Conservation (phyloP, 2,329 filamentous ascomycete genomes). For the Trichophyton rubrum region DNA sequence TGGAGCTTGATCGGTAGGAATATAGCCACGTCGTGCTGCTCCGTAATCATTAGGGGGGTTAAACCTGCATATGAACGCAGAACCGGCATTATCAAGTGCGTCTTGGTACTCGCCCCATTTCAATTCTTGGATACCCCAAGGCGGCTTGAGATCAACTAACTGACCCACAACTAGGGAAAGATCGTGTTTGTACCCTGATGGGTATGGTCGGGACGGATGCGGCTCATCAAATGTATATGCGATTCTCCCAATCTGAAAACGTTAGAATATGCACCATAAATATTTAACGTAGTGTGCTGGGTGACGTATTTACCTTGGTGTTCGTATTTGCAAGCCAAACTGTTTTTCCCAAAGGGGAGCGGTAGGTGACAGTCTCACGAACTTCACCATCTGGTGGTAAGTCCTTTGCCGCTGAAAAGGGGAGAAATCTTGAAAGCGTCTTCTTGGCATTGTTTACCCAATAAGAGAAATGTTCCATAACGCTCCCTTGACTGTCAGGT, state of each 20-base stretch:
- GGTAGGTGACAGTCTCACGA: not conserved
- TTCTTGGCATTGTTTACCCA: not conserved
- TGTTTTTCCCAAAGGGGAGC: not conserved
- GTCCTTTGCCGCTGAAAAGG: not conserved
- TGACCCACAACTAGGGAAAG: not conserved
- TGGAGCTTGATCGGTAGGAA: not conserved
- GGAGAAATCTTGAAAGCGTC: not conserved
- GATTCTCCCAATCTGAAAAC: not conserved
- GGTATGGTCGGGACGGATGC: not conserved
- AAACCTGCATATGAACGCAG: not conserved
- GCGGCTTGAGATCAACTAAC: not conserved
- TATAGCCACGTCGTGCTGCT: not conserved
- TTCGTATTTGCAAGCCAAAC: not conserved
- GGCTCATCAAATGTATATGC: conserved; percentile 1
- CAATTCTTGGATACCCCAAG: not conserved
- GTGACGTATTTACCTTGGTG: not conserved
- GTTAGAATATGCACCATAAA: not conserved
- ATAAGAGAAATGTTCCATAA: not conserved
- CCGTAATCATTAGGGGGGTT: not conserved
- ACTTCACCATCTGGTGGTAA: not conserved
- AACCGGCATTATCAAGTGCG: not conserved
- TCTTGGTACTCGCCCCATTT: conserved; percentile 1
- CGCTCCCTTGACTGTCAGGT: not conserved
- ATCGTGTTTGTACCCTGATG: not conserved
- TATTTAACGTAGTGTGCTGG: not conserved